These are phyloP conservation scores for Tremella fuciformis DNA, from an alignment of 768 basidiomycete genomes.

Conservation along the genomic window DNA sequence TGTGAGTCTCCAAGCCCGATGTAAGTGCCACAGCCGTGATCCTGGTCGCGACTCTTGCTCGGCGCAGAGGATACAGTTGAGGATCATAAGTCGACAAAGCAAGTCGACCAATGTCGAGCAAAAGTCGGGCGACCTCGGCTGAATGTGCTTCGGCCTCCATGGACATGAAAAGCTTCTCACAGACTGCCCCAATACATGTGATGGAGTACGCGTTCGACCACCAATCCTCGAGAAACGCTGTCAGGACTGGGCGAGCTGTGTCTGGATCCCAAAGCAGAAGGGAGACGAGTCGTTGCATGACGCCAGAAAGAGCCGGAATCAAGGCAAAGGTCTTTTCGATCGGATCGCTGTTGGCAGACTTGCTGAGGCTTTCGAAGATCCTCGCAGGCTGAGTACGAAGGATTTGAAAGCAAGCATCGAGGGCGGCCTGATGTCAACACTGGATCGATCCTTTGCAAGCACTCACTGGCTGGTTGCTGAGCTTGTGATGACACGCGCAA, in stretches of 20 bases:
- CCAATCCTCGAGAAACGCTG: not conserved
- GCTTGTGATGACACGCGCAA: conserved; percentile 72
- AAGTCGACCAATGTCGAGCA: conserved; percentile 2
- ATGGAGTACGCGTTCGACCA: not conserved
- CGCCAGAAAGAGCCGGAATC: not conserved
- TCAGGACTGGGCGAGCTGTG: not conserved
- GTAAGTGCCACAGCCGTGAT: conserved; percentile 59
- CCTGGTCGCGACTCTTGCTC: conserved; percentile 57
- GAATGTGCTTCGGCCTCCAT: conserved; percentile 20
- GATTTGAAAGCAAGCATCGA: conserved; percentile 15
- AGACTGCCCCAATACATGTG: conserved; percentile 18
- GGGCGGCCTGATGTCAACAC: conserved; percentile 21
- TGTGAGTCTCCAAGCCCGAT: conserved; percentile 38
- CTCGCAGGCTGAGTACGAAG: not conserved
- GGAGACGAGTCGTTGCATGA: not conserved
- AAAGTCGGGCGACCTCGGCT: not conserved
- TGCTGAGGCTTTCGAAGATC: not conserved
- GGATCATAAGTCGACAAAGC: not conserved
- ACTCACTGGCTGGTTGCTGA: conserved; percentile 69
- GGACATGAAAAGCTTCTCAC: conserved; percentile 42
- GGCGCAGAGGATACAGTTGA: not conserved
- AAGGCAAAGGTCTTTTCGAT: not conserved
- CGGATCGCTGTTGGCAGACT: not conserved
- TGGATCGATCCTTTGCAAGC: not conserved
- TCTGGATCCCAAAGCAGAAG: not conserved